These are phyloP conservation scores for Aspergillus calidoustus DNA, from an alignment of 2,329 filamentous ascomycete species.

Conservation along the genomic window DNA sequence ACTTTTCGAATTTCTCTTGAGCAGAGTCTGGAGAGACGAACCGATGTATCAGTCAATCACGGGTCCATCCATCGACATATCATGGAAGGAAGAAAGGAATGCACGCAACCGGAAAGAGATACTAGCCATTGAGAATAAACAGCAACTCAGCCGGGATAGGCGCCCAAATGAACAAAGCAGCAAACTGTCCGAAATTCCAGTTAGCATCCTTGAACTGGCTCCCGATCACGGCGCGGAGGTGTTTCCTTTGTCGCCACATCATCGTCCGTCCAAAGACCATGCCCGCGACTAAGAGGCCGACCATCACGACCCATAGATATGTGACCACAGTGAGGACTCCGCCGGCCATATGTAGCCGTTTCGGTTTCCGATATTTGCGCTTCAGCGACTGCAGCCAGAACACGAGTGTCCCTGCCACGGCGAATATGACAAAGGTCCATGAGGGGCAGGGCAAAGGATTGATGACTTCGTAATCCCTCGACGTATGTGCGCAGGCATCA, in stretches of 20 bases:
- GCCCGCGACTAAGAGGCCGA: neutral
- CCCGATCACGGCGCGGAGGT: constrained; percentile 1
- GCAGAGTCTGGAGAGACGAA: no score
- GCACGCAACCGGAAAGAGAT: neutral
- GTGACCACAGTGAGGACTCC: no score
- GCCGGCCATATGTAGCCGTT: neutral
- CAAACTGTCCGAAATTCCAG: constrained; percentile 14
- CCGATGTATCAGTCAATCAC: no score
- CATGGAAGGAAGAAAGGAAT: no score
- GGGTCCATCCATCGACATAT: no score
- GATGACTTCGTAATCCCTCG: constrained; percentile 11
- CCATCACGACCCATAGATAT: constrained; percentile 5
- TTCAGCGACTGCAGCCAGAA: constrained; percentile 11
- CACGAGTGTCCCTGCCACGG: constrained; percentile 3
- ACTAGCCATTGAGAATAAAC: constrained; percentile 11
- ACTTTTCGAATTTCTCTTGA: no score
- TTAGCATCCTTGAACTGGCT: constrained; percentile 12
- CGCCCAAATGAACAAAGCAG: constrained; percentile 10
- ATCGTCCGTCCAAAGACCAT: constrained; percentile 10
- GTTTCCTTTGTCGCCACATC: constrained; percentile 15
- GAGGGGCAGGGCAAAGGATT: constrained; percentile 12
- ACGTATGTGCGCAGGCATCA: constrained; percentile 11
- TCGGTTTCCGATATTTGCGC: neutral
- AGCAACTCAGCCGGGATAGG: constrained; percentile 7
- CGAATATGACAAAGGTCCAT: constrained; percentile 9